Evolutionary conservation across 164 flowering plant species (phyloP).

Genomic region (Berberis thunbergii): DNA sequence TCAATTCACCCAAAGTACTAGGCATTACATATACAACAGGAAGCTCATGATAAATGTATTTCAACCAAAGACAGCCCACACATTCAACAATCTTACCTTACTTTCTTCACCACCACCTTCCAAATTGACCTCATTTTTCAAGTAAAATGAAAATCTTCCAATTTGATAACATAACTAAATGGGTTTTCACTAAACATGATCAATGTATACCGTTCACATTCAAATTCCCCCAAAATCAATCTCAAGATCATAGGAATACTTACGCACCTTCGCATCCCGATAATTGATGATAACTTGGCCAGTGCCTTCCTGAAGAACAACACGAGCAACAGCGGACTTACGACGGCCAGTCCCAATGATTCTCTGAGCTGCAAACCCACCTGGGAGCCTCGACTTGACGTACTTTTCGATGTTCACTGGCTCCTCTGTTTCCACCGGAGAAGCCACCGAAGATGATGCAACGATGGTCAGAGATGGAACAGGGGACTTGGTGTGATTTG

Average conservation of each 20-base stretch:
- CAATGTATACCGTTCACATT: not conserved
- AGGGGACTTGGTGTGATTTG: conserved; percentile 8
- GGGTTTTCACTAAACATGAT: not conserved
- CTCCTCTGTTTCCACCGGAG: conserved; percentile 29
- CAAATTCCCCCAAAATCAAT: not conserved
- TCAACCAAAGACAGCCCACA: no score
- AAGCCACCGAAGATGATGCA: conserved; percentile 22
- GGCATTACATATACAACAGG: no score
- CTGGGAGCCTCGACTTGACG: conserved; percentile 83
- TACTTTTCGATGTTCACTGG: conserved; percentile 37
- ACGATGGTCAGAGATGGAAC: conserved; percentile 14
- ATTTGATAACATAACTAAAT: no score
- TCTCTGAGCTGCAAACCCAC: conserved; percentile 87
- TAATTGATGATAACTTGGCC: conserved; percentile 79
- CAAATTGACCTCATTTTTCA: no score
- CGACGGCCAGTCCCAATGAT: conserved; percentile 78
- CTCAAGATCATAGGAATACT: not conserved
- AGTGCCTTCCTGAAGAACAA: conserved; percentile 84
- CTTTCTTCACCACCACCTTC: no score
- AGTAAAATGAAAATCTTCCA: no score
- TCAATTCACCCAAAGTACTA: no score
- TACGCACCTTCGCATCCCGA: conserved; percentile 72
- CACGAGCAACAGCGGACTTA: conserved; percentile 86
- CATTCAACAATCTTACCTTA: no score
- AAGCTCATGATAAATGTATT: no score